phyloP scores from a whole-genome alignment of 495 filamentous ascomycete genomes.

The Penicillium subrubescens region DNA sequence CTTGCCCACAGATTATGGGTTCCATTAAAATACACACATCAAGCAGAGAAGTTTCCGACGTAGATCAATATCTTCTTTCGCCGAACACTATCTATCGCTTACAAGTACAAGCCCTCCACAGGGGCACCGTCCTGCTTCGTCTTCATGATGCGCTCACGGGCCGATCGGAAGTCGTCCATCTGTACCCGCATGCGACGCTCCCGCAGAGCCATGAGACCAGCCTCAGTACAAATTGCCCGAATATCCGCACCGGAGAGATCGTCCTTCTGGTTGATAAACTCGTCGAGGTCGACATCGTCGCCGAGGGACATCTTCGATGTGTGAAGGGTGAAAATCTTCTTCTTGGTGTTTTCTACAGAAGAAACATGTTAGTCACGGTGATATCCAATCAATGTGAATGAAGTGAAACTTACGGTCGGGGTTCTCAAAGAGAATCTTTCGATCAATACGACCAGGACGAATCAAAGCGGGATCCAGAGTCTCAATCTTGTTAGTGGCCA shows the following conservation, averaged over 20 bases:
- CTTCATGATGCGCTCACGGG: slow-evolving; percentile 93
- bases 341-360: slow-evolving; percentile 85
- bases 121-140: slow-evolving; percentile 99
- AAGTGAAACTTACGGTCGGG: slow-evolving; percentile 73
- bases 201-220: slow-evolving; percentile 90
- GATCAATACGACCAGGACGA: slow-evolving; percentile 95
- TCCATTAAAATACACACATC: slow-evolving; percentile 36
- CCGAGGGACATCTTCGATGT: slow-evolving; percentile 98
- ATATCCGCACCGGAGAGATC: slow-evolving; percentile 98
- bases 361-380: slow-evolving; percentile 33
- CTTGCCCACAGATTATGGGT: slow-evolving; percentile 16
- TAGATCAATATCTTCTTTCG: slow-evolving; percentile 9
- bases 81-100: slow-evolving; percentile 36
- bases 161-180: slow-evolving; percentile 96
- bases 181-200: slow-evolving; percentile 97
- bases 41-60: slow-evolving; percentile 15
- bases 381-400: neutral
- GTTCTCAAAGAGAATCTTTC: slow-evolving; percentile 99
- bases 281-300: slow-evolving; percentile 93
- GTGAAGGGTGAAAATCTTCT: slow-evolving; percentile 99
- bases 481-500: slow-evolving; percentile 99
- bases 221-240: slow-evolving; percentile 97
- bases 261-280: slow-evolving; percentile 98
- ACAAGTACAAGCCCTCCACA: slow-evolving; percentile 94
- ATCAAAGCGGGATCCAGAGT: slow-evolving; percentile 96